A percentile compares a stretch with the other conserved stretches of the same genome.
Conservation (phyloP, 768 basidiomycete species). For the Lactarius trivialis region DNA sequence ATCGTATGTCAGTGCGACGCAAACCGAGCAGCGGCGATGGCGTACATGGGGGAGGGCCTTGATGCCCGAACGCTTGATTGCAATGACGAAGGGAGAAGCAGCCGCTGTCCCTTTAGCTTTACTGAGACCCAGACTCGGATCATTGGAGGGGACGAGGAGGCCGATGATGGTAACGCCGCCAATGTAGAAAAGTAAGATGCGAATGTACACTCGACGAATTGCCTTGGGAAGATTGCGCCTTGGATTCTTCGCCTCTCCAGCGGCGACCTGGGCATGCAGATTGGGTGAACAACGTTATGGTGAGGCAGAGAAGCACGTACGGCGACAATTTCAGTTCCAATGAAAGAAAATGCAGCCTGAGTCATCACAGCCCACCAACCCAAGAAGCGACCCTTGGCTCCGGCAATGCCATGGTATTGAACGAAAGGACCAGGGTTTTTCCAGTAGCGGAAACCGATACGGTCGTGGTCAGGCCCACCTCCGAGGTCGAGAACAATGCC, state of each 20-base stretch:
- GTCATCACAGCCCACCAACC: slow-evolving; percentile 46
- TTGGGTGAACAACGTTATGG: slow-evolving; percentile 37
- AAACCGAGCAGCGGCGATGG: no score
- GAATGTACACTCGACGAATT: slow-evolving; percentile 55
- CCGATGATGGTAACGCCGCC: slow-evolving; percentile 70
- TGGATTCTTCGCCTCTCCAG: slow-evolving; percentile 89
- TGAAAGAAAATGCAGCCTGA: slow-evolving; percentile 55
- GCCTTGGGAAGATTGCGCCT: slow-evolving; percentile 57
- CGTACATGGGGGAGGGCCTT: slow-evolving; percentile 47
- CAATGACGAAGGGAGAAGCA: slow-evolving; percentile 88
- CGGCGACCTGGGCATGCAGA: slow-evolving; percentile 74
- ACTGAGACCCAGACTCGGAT: slow-evolving; percentile 44
- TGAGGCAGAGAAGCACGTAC: slow-evolving; percentile 25
- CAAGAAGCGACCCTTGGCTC: slow-evolving; percentile 46
- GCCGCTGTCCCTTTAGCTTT: slow-evolving; percentile 61
- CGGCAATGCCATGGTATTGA: slow-evolving; percentile 35
- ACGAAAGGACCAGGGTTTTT: slow-evolving; percentile 53
- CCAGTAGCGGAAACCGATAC: slow-evolving; percentile 46
- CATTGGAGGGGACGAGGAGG: slow-evolving; percentile 73
- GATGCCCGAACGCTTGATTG: slow-evolving; percentile 76
- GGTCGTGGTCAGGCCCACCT: slow-evolving; percentile 48
- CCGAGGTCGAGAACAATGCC: slow-evolving; percentile 52
- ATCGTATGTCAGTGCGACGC: not conserved
- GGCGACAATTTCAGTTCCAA: slow-evolving; percentile 51
- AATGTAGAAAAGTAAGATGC: slow-evolving; percentile 75